Evolutionary conservation across 2,329 filamentous ascomycete species (phyloP).

Genomic region (Colletotrichum chrysophilum): DNA sequence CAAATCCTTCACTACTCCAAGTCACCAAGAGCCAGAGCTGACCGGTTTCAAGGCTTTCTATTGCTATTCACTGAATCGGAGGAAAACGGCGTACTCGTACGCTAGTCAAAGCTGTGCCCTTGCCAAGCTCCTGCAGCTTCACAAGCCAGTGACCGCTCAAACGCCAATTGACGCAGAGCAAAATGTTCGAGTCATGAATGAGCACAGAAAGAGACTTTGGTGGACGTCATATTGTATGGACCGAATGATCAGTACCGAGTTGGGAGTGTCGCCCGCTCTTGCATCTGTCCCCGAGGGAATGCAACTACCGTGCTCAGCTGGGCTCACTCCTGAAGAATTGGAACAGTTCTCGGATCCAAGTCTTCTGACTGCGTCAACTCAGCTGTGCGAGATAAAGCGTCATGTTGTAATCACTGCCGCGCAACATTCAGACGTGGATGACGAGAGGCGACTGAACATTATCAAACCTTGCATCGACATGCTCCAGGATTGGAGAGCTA

Average conservation of each 20-base stretch:
- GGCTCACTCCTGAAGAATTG: background rate
- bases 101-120: constrained; percentile 18
- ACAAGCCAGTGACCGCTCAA: background rate
- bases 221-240: constrained; percentile 23
- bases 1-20: fast-evolving
- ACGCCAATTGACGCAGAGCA: background rate
- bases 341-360: constrained; percentile 16
- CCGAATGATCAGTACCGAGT: constrained; percentile 10
- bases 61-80: constrained; percentile 20
- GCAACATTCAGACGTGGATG: background rate
- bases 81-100: constrained; percentile 19
- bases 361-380: background rate
- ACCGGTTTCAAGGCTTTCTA: constrained; percentile 9
- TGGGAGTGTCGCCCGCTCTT: constrained; percentile 6
- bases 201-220: constrained; percentile 18
- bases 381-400: constrained; percentile 16
- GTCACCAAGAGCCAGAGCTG: fast-evolving
- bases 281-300: background rate
- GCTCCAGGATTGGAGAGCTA: constrained; percentile 2
- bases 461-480: constrained; percentile 6
- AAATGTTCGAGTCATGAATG: background rate
- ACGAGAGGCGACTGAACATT: background rate
- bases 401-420: constrained; percentile 6
- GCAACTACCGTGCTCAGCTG: background rate
- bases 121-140: constrained; percentile 7